These are phyloP conservation scores for Arthrobotrys pseudoclavata DNA, from an alignment of 2,329 filamentous ascomycete genomes.

Conservation along the genomic window DNA sequence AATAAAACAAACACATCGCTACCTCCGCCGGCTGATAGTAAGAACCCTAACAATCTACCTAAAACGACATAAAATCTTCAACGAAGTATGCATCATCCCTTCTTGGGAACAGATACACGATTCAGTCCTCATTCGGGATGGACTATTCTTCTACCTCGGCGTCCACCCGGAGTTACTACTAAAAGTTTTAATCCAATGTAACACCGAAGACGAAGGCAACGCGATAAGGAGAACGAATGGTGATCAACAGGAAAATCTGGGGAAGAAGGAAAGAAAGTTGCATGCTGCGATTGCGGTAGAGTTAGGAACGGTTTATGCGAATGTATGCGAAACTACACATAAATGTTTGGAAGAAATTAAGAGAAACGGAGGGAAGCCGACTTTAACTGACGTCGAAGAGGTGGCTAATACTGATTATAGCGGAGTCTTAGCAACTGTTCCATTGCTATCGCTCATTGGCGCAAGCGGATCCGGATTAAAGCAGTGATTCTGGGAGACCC, in stretches of 20 bases:
- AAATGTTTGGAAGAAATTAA: slow-evolving; percentile 1
- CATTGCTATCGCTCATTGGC: no score
- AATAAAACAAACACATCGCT: neutral
- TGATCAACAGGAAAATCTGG: neutral
- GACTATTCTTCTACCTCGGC: slow-evolving; percentile 11
- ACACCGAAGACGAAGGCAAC: slow-evolving; percentile 11
- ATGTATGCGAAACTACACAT: slow-evolving; percentile 12
- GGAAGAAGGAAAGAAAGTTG: neutral
- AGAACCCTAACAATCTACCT: neutral
- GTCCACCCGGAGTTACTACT: slow-evolving; percentile 11
- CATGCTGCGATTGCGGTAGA: neutral
- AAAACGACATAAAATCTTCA: slow-evolving; percentile 19
- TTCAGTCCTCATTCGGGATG: slow-evolving; percentile 7
- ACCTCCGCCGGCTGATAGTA: neutral
- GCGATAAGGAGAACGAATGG: neutral
- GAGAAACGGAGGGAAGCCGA: neutral
- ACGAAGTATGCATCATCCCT: slow-evolving; percentile 24
- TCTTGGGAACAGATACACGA: slow-evolving; percentile 21
- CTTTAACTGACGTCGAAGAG: neutral
- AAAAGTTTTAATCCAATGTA: slow-evolving; percentile 20
- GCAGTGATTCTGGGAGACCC: no score
- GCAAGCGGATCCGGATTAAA: no score
- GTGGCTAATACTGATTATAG: neutral
- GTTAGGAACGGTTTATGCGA: slow-evolving; percentile 12
- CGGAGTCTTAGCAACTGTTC: no score